These are phyloP conservation scores for Aspergillus funiculosus DNA, from an alignment of 495 filamentous ascomycete species.

Conservation along the genomic window DNA sequence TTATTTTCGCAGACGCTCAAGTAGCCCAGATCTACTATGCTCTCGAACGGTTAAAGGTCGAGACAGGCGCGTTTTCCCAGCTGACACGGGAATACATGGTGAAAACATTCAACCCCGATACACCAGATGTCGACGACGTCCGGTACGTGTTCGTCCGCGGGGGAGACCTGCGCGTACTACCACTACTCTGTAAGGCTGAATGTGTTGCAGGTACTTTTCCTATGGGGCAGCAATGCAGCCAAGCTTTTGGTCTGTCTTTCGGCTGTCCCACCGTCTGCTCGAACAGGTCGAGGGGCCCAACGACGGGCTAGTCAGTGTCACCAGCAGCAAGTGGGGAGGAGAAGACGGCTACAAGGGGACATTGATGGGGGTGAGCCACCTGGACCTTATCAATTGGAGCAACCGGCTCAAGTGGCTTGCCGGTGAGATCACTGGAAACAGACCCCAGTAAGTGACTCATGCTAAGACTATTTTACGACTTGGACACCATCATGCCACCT, in stretches of 20 bases:
- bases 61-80: conserved; percentile 80
- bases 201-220: conserved; percentile 64
- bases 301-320: conserved; percentile 87
- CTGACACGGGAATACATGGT: conserved; percentile 77
- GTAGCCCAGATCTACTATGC: conserved; percentile 66
- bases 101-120: conserved; percentile 73
- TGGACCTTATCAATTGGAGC: conserved; percentile 95
- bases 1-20: conserved; percentile 31
- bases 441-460: conserved; percentile 57
- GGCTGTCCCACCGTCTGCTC: conserved; percentile 66
- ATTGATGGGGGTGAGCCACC: conserved; percentile 77
- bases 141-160: conserved; percentile 32
- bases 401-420: conserved; percentile 72
- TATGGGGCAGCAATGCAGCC: conserved; percentile 75
- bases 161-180: too few relatives aligned
- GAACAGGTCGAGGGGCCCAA: conserved; percentile 70
- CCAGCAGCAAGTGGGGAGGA: conserved; percentile 79
- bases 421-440: conserved; percentile 60
- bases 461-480: too few relatives aligned
- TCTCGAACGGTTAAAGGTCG: conserved; percentile 60
- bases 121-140: conserved; percentile 68
- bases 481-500: too few relatives aligned
- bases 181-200: conserved; percentile 14
- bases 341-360: conserved; percentile 72
- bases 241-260: conserved; percentile 66